Percentiles rank a stretch among this genome's conserved stretches.
phyloP scores from a whole-genome alignment of 2,329 filamentous ascomycete species.

The Fusarium kyushuense region DNA sequence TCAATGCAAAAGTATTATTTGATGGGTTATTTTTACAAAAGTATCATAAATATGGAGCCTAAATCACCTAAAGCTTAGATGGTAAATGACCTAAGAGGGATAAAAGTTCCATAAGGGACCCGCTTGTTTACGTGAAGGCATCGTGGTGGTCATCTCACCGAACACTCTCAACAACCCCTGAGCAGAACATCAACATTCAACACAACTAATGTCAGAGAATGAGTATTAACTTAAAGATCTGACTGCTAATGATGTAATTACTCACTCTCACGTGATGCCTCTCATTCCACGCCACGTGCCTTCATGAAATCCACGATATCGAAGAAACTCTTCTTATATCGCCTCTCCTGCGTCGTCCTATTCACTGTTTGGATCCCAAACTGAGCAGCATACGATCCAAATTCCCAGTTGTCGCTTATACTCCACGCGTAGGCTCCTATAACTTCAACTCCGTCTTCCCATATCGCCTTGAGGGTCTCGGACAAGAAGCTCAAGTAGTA shows the following conservation, averaged over 20 bases:
- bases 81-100: background rate
- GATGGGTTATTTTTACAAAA: no score
- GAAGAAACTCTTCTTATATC: constrained; percentile 70
- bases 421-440: constrained; percentile 67
- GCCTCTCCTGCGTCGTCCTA: constrained; percentile 61
- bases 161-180: background rate
- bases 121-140: background rate
- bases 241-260: background rate
- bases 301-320: constrained; percentile 66
- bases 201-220: no score
- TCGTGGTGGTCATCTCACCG: background rate
- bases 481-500: constrained; percentile 68
- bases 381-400: constrained; percentile 58
- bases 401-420: constrained; percentile 67
- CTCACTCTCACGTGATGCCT: no score
- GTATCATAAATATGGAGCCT: background rate
- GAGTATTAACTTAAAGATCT: background rate
- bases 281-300: constrained; percentile 45
- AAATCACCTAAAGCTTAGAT: background rate
- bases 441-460: constrained; percentile 67
- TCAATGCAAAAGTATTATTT: background rate
- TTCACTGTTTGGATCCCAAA: constrained; percentile 71
- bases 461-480: constrained; percentile 67
- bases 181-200: background rate
- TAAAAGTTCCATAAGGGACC: background rate